Evolutionary conservation across 495 filamentous ascomycete species (phyloP), one percentile per base, ranked within the genome.

Genomic region (Neurospora cerealis): DNA sequence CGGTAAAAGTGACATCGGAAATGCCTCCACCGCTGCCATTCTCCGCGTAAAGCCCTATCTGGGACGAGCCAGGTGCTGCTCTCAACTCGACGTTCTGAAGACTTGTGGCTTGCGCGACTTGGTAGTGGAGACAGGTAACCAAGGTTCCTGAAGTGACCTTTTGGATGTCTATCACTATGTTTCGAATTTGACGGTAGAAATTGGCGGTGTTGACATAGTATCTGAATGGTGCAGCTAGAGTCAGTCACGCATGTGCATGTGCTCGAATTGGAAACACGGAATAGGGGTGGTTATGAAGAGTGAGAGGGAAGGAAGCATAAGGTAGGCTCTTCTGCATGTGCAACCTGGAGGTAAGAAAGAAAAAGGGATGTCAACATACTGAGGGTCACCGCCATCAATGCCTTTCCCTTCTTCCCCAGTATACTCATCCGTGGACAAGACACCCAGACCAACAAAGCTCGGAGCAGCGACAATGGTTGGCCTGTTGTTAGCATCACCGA

Each of bases 111-210:
- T 97, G 95, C 46, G 91, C 92, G 4, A 98, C 93, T 79, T 97
- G 94, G 93, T 94, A 97, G 81, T 97, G 95, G 71, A 98, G 93
- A 82, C 92, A 92, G 42, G 92, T 83, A 42, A 42, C 40, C 40
- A 42, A 60, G 83, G 75, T 34, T 91, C 89, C 86, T 91, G 87
- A n/a, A 83, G 86, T 48, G 88, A 92, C 40, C 40, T 42, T 42
- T 42, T 19, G 17, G 40, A 94, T 81, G 79, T 98, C 95, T 79
- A 98, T 90, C 73, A 92, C 85, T 74, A 98, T 90, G 83, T 98
- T 97, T 78, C 95, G 92, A 75, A 97, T 85, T 76, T 95, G 92
- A 36, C 95, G 93, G 87, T 92, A 97, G 86, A 97, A 98, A 83
- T 97, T 97, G 88, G 96, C 97, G 82, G 95, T 91, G 79, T 96